Conservation (phyloP, 169 alveolate species). For the Cryptosporidium sp. region DNA sequence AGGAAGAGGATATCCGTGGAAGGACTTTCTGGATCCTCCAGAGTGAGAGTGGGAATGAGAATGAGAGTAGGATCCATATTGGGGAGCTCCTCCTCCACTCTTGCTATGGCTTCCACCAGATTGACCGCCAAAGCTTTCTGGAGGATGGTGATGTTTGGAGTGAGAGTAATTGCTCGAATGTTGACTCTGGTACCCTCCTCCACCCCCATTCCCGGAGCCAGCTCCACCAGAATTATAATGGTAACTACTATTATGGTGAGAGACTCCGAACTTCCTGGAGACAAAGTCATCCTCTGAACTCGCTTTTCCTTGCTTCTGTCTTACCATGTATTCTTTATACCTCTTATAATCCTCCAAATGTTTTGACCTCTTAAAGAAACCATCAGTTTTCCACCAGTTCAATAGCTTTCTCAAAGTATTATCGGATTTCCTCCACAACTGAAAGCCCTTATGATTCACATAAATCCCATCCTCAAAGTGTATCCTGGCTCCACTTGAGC, state of each 20-base stretch:
- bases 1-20: slow-evolving; percentile 39
- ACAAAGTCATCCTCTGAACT: slow-evolving; percentile 1
- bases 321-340: slow-evolving; percentile 65
- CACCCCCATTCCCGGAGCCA: neutral
- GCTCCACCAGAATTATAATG: neutral
- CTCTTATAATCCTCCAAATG: slow-evolving; percentile 64
- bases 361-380: slow-evolving; percentile 42
- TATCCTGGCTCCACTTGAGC: slow-evolving; percentile 72
- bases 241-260: neutral
- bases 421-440: slow-evolving; percentile 65
- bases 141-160: neutral
- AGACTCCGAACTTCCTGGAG: neutral
- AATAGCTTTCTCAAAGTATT: slow-evolving; percentile 53
- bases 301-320: slow-evolving; percentile 46
- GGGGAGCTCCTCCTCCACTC: neutral
- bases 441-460: slow-evolving; percentile 54
- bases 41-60: neutral
- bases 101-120: neutral
- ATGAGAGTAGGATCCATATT: neutral
- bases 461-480: slow-evolving; percentile 71
- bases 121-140: neutral
- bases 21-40: slow-evolving; percentile 26
- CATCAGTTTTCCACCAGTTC: slow-evolving; percentile 75
- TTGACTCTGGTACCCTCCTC: slow-evolving; percentile 1
- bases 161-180: neutral